Conservation (phyloP, 768 basidiomycete genomes). For the Termitomyces sp. region DNA sequence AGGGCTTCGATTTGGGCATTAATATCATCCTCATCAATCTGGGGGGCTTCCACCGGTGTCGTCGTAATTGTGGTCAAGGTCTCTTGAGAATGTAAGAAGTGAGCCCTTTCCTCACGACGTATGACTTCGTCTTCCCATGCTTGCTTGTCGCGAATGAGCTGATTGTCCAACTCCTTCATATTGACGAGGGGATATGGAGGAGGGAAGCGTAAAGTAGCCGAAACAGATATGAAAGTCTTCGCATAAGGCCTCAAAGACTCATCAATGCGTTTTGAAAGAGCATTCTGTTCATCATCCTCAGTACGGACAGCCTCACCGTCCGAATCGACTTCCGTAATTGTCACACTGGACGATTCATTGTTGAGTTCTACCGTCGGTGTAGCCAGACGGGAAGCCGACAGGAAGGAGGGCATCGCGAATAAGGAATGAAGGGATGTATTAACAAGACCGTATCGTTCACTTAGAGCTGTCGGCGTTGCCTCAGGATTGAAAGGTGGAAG, state of each 20-base stretch:
- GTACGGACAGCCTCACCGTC: conserved; percentile 54
- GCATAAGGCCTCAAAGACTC: conserved; percentile 81
- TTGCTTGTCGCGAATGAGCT: conserved; percentile 64
- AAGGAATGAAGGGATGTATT: conserved; percentile 24
- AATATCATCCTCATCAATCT: conserved; percentile 45
- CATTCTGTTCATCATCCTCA: conserved; percentile 69
- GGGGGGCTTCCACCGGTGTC: conserved; percentile 25
- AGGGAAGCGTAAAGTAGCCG: conserved; percentile 87
- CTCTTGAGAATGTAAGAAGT: conserved; percentile 41
- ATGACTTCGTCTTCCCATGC: conserved; percentile 90
- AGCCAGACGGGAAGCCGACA: conserved; percentile 28
- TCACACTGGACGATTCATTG: conserved; percentile 15
- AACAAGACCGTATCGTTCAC: conserved; percentile 20
- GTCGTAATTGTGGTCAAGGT: conserved; percentile 31
- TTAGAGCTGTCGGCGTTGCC: conserved; percentile 54
- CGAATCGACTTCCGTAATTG: conserved; percentile 30
- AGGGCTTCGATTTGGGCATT: conserved; percentile 68
- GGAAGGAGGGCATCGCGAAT: conserved; percentile 25
- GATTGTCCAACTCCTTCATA: conserved; percentile 87
- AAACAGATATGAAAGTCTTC: conserved; percentile 89
- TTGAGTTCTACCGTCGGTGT: conserved; percentile 23
- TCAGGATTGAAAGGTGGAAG: conserved; percentile 64
- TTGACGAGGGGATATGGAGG: conserved; percentile 85
- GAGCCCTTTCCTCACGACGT: conserved; percentile 66
- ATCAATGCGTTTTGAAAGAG: conserved; percentile 75